Evolutionary conservation across 202 grass and related monocot species (phyloP).

Genomic region (Schoenoplectus tabernaemontani): DNA sequence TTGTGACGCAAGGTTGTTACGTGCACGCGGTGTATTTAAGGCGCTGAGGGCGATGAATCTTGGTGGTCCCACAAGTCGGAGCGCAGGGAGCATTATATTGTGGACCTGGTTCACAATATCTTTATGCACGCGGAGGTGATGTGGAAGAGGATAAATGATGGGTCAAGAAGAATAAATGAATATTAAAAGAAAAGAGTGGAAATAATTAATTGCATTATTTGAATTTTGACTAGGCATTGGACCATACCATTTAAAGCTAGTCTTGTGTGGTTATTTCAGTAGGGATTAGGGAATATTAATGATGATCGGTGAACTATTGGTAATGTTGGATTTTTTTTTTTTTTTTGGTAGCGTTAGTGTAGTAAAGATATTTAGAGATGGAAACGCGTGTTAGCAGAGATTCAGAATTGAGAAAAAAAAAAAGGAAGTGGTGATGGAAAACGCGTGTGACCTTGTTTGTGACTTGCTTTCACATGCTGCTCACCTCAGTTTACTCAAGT

Average conservation of each 20-base stretch:
- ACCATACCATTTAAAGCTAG: not conserved
- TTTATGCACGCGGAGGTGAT: not conserved
- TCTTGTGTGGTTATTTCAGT: not conserved
- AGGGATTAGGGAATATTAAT: not conserved
- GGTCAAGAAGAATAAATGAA: not conserved
- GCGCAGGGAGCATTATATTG: too few species aligned
- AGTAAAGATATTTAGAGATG: not conserved
- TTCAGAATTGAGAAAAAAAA: not conserved
- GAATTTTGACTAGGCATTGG: not conserved
- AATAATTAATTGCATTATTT: not conserved
- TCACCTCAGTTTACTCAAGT: not conserved
- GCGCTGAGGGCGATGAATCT: not conserved
- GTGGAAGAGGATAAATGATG: constrained; percentile 7
- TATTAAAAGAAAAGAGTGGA: too few species aligned
- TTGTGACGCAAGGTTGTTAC: not conserved
- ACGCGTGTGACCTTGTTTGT: not conserved
- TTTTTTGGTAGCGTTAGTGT: not conserved
- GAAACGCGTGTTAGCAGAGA: constrained; percentile 3
- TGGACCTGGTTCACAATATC: not conserved
- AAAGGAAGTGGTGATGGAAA: not conserved
- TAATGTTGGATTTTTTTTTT: too few species aligned
- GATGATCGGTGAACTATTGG: not conserved
- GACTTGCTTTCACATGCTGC: not conserved
- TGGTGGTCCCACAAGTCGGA: too few species aligned
- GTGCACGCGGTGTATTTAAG: not conserved